Percentiles rank a stretch among this genome's conserved stretches.
phyloP scores from a whole-genome alignment of 2,329 filamentous ascomycete species.

The Ophiosphaerella korrae region DNA sequence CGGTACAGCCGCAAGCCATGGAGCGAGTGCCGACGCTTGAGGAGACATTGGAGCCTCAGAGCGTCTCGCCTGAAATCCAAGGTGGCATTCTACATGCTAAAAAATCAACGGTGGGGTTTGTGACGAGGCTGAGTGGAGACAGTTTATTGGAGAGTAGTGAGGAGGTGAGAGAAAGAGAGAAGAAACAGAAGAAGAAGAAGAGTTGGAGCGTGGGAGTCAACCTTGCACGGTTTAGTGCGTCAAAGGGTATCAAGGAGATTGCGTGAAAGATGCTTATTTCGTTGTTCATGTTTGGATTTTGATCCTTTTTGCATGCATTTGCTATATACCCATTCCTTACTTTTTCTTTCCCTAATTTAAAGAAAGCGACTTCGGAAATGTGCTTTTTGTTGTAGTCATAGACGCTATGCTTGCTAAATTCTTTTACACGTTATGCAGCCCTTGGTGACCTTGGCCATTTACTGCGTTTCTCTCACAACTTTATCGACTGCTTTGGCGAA shows the following conservation, averaged over 20 bases:
- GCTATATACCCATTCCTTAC: slow-evolving; percentile 5
- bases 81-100: not conserved
- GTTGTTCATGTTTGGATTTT: not conserved
- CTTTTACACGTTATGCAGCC: slow-evolving; percentile 4
- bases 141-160: slow-evolving; percentile 4
- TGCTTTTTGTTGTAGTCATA: not conserved
- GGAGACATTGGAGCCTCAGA: not conserved
- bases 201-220: slow-evolving; percentile 37
- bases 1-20: not conserved
- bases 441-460: slow-evolving; percentile 8
- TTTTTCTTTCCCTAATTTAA: not conserved
- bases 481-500: slow-evolving; percentile 88
- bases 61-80: not conserved
- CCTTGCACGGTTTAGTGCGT: slow-evolving; percentile 20
- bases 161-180: slow-evolving; percentile 10
- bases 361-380: too few relatives aligned
- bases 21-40: not conserved
- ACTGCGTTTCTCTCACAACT: slow-evolving; percentile 67
- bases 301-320: not conserved
- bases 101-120: slow-evolving; percentile 2
- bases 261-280: slow-evolving; percentile 11
- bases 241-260: slow-evolving; percentile 36
- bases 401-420: not conserved
- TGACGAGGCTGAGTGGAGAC: slow-evolving; percentile 21
- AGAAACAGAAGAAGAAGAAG: slow-evolving; percentile 28